Percentiles rank a stretch among this genome's conserved stretches.
phyloP scores from a whole-genome alignment of 805 yeast genomes.

The Saccharomycopsis schoenii region DNA sequence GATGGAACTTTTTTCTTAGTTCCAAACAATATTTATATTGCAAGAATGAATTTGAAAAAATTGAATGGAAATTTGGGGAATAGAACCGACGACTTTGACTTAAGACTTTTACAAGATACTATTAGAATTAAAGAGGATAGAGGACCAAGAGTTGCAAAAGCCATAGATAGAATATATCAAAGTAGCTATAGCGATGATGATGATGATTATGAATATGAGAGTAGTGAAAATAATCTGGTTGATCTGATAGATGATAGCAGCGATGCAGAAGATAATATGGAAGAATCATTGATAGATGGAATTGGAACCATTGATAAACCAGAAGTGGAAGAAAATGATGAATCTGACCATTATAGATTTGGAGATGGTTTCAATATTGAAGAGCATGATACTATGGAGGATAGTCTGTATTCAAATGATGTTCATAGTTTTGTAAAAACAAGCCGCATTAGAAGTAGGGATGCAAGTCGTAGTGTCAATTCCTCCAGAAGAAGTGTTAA shows the following conservation, averaged over 20 bases:
- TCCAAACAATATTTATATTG: conserved; percentile 76
- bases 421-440: background rate
- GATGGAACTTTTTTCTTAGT: conserved; percentile 74
- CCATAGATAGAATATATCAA: background rate
- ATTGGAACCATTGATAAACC: background rate
- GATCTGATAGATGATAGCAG: background rate
- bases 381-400: background rate
- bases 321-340: background rate
- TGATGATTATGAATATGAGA: background rate
- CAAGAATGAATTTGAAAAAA: conserved; percentile 51
- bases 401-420: background rate
- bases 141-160: background rate
- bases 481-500: background rate
- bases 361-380: background rate
- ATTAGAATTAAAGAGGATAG: background rate
- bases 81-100: background rate
- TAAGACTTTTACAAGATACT: background rate
- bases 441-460: background rate
- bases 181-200: background rate
- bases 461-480: background rate
- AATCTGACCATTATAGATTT: background rate
- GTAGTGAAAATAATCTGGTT: background rate
- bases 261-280: background rate
- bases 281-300: background rate
- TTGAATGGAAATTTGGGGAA: conserved; percentile 9